phyloP scores from a whole-genome alignment of 139 green algal genomes.

The Helicosporidium sp. region DNA sequence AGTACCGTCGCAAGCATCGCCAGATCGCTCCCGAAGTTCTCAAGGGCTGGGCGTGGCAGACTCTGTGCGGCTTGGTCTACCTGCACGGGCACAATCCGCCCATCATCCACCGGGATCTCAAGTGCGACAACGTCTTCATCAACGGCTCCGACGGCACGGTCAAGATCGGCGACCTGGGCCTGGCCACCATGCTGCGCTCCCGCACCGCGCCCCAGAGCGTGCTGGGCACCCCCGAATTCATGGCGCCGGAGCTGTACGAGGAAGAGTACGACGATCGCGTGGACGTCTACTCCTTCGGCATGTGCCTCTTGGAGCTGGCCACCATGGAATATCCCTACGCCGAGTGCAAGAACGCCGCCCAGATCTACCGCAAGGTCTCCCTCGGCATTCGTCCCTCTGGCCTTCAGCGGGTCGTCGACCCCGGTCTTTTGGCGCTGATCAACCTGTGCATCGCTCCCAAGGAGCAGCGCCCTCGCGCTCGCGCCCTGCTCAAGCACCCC shows the following conservation, averaged over 20 bases:
- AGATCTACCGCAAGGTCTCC: constrained; percentile 97
- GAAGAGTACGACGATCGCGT: constrained; percentile 97
- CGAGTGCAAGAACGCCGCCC: constrained; percentile 91
- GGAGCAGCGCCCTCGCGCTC: constrained; percentile 45
- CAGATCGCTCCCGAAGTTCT: constrained; percentile 70
- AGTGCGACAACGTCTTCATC: constrained; percentile 93
- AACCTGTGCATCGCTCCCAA: constrained; percentile 60
- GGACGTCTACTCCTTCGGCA: constrained; percentile 88
- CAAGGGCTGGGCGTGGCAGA: constrained; percentile 92
- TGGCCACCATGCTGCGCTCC: constrained; percentile 77
- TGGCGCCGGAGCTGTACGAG: constrained; percentile 97
- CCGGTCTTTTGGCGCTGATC: constrained; percentile 70
- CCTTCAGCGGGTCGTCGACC: constrained; percentile 56
- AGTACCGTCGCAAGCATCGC: constrained; percentile 93
- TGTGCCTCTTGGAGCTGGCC: constrained; percentile 94
- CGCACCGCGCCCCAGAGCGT: constrained; percentile 76
- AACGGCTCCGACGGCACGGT: constrained; percentile 81
- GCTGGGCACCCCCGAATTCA: constrained; percentile 91
- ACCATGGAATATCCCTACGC: constrained; percentile 94
- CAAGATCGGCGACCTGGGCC: constrained; percentile 95
- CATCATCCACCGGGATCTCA: constrained; percentile 81
- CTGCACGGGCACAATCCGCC: constrained; percentile 74
- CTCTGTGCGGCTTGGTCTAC: constrained; percentile 91
- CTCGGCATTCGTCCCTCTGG: constrained; percentile 59
- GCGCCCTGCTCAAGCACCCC: constrained; percentile 73